Evolutionary conservation across 2,329 filamentous ascomycete genomes (phyloP).

Genomic region (Rachicladosporium sp.): DNA sequence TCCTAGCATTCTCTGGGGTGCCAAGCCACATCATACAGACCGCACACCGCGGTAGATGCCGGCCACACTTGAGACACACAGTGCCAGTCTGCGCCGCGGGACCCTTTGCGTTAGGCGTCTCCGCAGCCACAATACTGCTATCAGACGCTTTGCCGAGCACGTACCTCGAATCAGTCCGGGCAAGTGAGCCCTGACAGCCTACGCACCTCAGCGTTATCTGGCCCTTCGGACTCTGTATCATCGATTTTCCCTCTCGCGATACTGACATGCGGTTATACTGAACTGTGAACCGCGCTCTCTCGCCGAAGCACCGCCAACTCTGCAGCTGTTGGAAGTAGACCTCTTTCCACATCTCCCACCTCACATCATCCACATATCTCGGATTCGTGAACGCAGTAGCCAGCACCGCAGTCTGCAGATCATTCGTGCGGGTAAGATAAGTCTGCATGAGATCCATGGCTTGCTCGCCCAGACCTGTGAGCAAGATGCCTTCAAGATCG

Average conservation of each 20-base stretch:
- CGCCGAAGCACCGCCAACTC: constrained; percentile 57
- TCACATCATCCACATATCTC: constrained; percentile 63
- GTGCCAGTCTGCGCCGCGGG: constrained; percentile 30
- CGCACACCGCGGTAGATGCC: constrained; percentile 50
- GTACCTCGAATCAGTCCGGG: constrained; percentile 26
- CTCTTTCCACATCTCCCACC: constrained; percentile 67
- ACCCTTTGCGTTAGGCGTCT: constrained; percentile 11
- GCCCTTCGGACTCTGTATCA: constrained; percentile 47
- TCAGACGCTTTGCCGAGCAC: constrained; percentile 8
- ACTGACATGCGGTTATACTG: constrained; percentile 58
- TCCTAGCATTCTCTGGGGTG: constrained; percentile 39
- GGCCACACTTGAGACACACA: constrained; percentile 48
- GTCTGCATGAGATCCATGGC: constrained; percentile 64
- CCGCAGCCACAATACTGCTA: constrained; percentile 10
- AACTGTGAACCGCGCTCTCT: constrained; percentile 66
- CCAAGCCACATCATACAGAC: constrained; percentile 52
- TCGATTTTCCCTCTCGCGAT: constrained; percentile 50
- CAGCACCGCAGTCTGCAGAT: constrained; percentile 67
- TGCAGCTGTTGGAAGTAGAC: constrained; percentile 59
- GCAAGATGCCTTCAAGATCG: constrained; percentile 63
- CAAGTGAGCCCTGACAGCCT: constrained; percentile 53
- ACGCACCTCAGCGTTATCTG: constrained; percentile 66
- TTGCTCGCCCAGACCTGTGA: constrained; percentile 63
- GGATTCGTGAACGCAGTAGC: constrained; percentile 63
- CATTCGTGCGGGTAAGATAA: constrained; percentile 63